Evolutionary conservation across 257 asterid species (phyloP).

Genomic region (Petunia secreta): DNA sequence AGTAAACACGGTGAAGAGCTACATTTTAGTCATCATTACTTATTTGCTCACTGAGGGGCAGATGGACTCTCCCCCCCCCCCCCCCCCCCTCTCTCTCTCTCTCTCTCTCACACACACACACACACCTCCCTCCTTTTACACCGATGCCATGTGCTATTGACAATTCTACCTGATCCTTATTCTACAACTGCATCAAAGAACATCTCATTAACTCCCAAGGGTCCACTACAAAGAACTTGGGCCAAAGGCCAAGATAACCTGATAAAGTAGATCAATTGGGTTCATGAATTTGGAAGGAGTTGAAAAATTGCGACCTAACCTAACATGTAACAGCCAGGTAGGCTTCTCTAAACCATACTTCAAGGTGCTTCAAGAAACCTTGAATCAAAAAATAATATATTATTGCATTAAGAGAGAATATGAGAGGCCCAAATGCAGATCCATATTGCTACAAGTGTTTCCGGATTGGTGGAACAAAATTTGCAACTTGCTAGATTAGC

Average conservation of each 20-base stretch:
- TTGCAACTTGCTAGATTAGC: not conserved
- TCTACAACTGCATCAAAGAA: not conserved
- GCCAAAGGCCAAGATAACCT: constrained; percentile 18
- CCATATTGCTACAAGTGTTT: not conserved
- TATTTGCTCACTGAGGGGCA: not conserved
- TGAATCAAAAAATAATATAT: not conserved
- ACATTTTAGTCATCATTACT: not conserved
- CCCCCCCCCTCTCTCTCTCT: not conserved
- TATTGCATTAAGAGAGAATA: not conserved
- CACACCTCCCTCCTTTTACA: not conserved
- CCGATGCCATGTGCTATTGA: constrained; percentile 16
- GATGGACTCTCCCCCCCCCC: not conserved
- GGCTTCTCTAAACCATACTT: not conserved
- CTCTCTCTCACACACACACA: no score
- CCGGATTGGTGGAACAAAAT: not conserved
- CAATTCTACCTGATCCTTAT: constrained; percentile 13
- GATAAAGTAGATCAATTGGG: not conserved
- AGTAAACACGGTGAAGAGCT: constrained; percentile 6
- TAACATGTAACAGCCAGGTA: not conserved
- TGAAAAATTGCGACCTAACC: not conserved
- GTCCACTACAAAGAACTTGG: not conserved
- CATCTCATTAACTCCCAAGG: not conserved
- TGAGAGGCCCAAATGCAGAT: not conserved
- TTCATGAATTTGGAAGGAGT: not conserved
- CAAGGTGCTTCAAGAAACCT: not conserved